Evolutionary conservation across 345 rosid species (phyloP).

Genomic region (Viola odorata): DNA sequence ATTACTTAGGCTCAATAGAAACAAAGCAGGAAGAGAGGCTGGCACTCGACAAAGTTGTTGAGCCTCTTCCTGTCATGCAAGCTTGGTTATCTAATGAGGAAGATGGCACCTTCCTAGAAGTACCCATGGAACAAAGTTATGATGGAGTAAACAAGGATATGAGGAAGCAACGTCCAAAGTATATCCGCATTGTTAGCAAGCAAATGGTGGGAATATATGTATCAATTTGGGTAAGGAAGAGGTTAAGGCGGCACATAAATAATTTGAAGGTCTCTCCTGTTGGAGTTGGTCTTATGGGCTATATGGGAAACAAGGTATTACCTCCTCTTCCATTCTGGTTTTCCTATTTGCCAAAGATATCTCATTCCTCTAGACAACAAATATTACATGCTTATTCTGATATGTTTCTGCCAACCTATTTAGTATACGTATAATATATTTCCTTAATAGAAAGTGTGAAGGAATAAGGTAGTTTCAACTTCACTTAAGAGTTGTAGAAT

Average conservation of each 20-base stretch:
- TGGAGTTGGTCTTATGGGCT: slow-evolving; percentile 99
- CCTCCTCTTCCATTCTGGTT: slow-evolving; percentile 7
- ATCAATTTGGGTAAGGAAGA: slow-evolving; percentile 84
- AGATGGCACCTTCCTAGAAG: slow-evolving; percentile 36
- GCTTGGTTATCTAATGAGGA: slow-evolving; percentile 49
- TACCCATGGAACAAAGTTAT: slow-evolving; percentile 21
- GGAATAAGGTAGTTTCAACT: background rate
- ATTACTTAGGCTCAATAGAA: slow-evolving; percentile 44
- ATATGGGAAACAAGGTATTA: slow-evolving; percentile 97
- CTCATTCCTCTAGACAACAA: background rate
- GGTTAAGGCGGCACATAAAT: slow-evolving; percentile 82
- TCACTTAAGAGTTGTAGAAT: background rate
- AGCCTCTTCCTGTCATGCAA: slow-evolving; percentile 28
- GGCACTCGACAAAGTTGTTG: slow-evolving; percentile 28
- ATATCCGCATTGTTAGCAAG: slow-evolving; percentile 87
- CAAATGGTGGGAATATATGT: slow-evolving; percentile 98
- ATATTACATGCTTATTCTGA: too few relatives aligned
- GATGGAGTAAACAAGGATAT: slow-evolving; percentile 14
- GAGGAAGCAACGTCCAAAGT: slow-evolving; percentile 34
- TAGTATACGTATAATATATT: too few relatives aligned
- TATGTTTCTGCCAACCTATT: too few relatives aligned
- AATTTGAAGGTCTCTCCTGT: slow-evolving; percentile 89
- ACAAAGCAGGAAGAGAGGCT: slow-evolving; percentile 35
- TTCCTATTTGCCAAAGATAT: slow-evolving; percentile 1
- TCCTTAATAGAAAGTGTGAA: background rate